Evolutionary conservation across 306 rosid species (phyloP).

Genomic region (Rosa persica): DNA sequence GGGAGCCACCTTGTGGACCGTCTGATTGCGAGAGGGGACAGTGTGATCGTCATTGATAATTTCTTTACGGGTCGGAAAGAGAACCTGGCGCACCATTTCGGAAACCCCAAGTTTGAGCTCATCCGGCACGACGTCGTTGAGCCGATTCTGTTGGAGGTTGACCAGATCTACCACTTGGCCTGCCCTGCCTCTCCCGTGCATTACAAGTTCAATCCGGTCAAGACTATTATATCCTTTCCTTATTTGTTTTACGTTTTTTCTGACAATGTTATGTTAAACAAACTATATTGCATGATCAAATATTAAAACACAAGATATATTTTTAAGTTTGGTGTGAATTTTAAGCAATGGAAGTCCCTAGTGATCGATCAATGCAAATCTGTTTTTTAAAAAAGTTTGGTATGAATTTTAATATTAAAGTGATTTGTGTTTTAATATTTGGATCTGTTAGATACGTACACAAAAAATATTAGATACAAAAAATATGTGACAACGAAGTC

Average conservation of each 20-base stretch:
- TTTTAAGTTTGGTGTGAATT: neutral
- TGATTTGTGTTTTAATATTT: neutral
- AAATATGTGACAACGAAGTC: neutral
- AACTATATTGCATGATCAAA: too few species aligned
- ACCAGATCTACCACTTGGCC: constrained; percentile 93
- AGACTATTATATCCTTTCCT: constrained; percentile 85
- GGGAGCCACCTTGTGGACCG: constrained; percentile 96
- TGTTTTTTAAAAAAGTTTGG: too few species aligned
- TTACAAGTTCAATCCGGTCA: constrained; percentile 94
- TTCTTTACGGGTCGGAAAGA: constrained; percentile 85
- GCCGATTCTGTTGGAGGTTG: constrained; percentile 82
- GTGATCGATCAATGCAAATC: too few species aligned
- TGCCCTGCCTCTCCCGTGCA: constrained; percentile 97
- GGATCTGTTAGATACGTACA: neutral
- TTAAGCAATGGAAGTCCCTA: too few species aligned
- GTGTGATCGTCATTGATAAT: constrained; percentile 79
- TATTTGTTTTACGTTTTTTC: too few species aligned
- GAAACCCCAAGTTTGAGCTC: constrained; percentile 81
- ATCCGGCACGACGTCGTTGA: constrained; percentile 92
- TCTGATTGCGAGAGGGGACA: constrained; percentile 72
- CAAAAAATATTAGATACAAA: too few species aligned
- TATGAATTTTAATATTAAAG: too few species aligned
- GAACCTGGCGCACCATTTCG: constrained; percentile 65
- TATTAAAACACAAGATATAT: too few species aligned
- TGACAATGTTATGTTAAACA: too few species aligned